These are phyloP conservation scores for Tympanopsis confertula DNA, from an alignment of 2,329 filamentous ascomycete genomes.

Conservation along the genomic window DNA sequence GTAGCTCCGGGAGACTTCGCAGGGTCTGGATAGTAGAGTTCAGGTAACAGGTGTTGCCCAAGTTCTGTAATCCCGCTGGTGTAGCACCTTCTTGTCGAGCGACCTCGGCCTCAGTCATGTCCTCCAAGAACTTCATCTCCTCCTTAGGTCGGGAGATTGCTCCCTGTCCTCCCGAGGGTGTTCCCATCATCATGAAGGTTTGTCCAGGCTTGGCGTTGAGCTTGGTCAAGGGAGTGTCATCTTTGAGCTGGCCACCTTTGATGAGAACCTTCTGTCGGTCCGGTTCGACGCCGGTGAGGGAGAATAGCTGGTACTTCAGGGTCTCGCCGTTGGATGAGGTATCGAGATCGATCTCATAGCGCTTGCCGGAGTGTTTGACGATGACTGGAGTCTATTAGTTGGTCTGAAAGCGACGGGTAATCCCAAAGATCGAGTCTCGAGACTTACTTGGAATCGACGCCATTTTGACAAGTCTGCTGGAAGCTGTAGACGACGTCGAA, in stretches of 20 bases:
- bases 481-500: no score
- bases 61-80: conserved; percentile 78
- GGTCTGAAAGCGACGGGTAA: no score
- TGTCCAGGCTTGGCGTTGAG: conserved; percentile 79
- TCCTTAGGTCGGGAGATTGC: conserved; percentile 69
- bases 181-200: conserved; percentile 93
- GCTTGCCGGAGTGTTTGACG: conserved; percentile 91
- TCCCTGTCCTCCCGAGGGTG: conserved; percentile 55
- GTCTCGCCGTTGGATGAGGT: conserved; percentile 73
- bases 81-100: conserved; percentile 73
- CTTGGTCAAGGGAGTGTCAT: conserved; percentile 78
- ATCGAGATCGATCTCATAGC: conserved; percentile 88
- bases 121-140: conserved; percentile 78
- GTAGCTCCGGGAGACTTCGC: conserved; percentile 79
- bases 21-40: conserved; percentile 94
- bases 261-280: conserved; percentile 92
- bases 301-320: conserved; percentile 92
- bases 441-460: neutral
- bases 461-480: no score
- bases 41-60: conserved; percentile 97
- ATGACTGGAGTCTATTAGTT: conserved; percentile 57
- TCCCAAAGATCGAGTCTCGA: no score
- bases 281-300: conserved; percentile 88
- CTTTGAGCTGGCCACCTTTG: conserved; percentile 88
- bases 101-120: conserved; percentile 91